Percentiles rank a stretch among this genome's conserved stretches.
phyloP scores from a whole-genome alignment of 2,329 filamentous ascomycete species.

The Tolypocladium nubicola region DNA sequence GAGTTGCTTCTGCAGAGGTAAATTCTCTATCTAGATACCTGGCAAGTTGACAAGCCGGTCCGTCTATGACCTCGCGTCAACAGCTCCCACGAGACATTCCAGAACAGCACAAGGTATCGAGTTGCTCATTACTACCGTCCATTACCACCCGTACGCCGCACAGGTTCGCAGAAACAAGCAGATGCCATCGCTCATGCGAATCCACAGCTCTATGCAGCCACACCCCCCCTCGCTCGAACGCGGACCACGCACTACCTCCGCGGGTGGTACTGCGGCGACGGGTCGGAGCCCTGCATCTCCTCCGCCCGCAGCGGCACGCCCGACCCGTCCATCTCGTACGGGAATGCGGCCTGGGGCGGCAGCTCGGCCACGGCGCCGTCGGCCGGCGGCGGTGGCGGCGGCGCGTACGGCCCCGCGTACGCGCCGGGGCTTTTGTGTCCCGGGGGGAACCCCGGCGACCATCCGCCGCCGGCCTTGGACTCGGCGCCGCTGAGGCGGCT shows the following conservation, averaged over 20 bases:
- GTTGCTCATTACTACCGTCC: neutral
- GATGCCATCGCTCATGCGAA: neutral
- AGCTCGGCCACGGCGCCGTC: constrained; percentile 8
- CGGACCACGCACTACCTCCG: neutral
- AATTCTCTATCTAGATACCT: too few relatives aligned
- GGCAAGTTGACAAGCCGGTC: too few relatives aligned
- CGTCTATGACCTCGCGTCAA: neutral
- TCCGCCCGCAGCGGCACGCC: neutral
- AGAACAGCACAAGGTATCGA: too few relatives aligned
- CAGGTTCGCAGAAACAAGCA: neutral
- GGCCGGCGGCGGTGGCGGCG: constrained; percentile 1
- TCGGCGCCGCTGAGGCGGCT: constrained; percentile 2
- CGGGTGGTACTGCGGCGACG: neutral
- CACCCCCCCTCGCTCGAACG: neutral
- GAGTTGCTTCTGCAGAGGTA: too few relatives aligned
- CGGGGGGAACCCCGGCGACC: constrained; percentile 4
- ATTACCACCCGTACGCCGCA: neutral
- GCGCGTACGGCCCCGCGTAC: constrained; percentile 5
- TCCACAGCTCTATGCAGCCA: neutral
- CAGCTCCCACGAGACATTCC: neutral
- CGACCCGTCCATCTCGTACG: constrained; percentile 9
- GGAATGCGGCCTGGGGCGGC: neutral
- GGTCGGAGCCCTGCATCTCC: constrained; percentile 7
- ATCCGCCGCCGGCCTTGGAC: constrained; percentile 4
- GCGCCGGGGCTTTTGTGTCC: neutral